Evolutionary conservation across 1,139 yeast genomes (phyloP).

Genomic region (Suhomyces yuchorum): DNA sequence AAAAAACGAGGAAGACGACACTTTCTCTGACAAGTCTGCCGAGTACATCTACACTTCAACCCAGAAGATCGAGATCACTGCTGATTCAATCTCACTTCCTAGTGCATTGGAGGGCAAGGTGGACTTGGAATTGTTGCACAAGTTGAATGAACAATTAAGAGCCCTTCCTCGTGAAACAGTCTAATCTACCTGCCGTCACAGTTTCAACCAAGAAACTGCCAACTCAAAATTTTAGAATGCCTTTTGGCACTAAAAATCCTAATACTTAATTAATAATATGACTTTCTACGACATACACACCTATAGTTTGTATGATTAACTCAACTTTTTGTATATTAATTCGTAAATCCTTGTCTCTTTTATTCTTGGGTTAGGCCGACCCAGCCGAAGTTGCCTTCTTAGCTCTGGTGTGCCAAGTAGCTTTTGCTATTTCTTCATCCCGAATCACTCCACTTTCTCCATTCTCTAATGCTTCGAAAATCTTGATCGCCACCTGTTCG

Average conservation of each 20-base stretch:
- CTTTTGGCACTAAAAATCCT: no score
- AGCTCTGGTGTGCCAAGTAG: neutral
- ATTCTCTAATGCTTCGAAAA: slow-evolving; percentile 58
- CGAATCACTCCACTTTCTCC: slow-evolving; percentile 58
- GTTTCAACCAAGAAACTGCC: neutral
- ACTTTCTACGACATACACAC: no score
- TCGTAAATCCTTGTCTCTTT: neutral
- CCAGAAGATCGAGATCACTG: slow-evolving; percentile 23
- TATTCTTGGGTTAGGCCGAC: neutral
- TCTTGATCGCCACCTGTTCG: slow-evolving; percentile 63
- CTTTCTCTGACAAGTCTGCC: neutral
- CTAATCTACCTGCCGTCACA: no score
- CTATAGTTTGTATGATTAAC: no score
- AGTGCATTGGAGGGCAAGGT: slow-evolving; percentile 25
- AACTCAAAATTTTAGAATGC: neutral
- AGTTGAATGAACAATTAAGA: slow-evolving; percentile 3
- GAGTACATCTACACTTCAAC: slow-evolving; percentile 13
- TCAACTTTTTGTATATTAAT: neutral
- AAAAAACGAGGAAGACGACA: neutral
- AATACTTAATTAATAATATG: neutral
- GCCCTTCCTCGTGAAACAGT: slow-evolving; percentile 6
- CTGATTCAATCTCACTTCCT: slow-evolving; percentile 28
- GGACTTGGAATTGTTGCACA: slow-evolving; percentile 31
- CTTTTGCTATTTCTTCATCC: slow-evolving; percentile 49
- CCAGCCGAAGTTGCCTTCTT: neutral